Percentiles rank a stretch among this genome's conserved stretches.
Evolutionary conservation across 306 rosid species (phyloP).

Genomic region (Fagus crenata): DNA sequence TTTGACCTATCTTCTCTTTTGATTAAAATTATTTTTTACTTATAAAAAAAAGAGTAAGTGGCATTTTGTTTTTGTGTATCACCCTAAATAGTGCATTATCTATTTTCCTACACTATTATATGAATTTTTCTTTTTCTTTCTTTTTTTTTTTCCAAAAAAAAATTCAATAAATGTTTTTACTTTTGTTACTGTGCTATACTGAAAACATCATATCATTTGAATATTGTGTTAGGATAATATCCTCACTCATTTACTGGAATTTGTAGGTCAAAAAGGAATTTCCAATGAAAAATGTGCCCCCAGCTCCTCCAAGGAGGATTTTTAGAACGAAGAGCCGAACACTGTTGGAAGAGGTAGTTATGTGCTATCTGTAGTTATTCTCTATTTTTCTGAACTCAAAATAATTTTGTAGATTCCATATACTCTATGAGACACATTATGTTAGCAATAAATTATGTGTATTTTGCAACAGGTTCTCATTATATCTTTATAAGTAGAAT

Average conservation of each 20-base stretch:
- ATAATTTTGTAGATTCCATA: not conserved
- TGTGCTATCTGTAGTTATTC: not conserved
- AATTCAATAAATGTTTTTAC: not conserved
- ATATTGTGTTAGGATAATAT: not conserved
- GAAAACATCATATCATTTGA: not conserved
- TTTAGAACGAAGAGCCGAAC: slow-evolving; percentile 55
- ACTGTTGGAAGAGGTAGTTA: slow-evolving; percentile 71
- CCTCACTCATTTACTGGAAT: slow-evolving; percentile 16
- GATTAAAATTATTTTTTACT: not conserved
- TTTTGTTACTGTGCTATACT: not conserved
- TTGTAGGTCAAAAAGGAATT: slow-evolving; percentile 70
- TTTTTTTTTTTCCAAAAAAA: not conserved
- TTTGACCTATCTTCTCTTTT: too few relatives aligned
- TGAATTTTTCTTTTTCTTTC: not conserved
- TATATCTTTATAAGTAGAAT: not conserved
- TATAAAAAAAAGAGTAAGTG: too few relatives aligned
- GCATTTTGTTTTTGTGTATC: not conserved
- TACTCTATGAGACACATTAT: not conserved
- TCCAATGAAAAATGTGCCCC: slow-evolving; percentile 63
- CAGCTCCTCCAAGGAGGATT: slow-evolving; percentile 73
- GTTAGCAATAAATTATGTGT: not conserved
- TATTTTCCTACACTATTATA: not conserved
- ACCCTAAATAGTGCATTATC: not conserved
- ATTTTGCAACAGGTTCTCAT: not conserved
- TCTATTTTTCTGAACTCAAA: slow-evolving; percentile 1